These are phyloP conservation scores for Puccinia polysora DNA, from an alignment of 1,284 basidiomycete genomes.

Conservation along the genomic window DNA sequence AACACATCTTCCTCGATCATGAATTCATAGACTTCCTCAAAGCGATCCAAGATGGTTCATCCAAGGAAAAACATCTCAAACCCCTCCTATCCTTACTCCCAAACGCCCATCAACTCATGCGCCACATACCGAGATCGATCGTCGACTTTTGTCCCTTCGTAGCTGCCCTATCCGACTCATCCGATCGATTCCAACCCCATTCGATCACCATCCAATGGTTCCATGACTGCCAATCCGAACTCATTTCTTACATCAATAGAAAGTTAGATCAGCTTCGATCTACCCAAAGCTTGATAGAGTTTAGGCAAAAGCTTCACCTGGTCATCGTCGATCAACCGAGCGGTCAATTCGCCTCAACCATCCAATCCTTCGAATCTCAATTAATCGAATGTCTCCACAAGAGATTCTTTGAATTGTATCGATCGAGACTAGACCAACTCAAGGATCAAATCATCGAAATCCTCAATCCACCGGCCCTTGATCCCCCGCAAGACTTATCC, in stretches of 20 bases:
- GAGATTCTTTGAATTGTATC: slow-evolving; percentile 15
- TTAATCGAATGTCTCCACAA: neutral
- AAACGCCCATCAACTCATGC: slow-evolving; percentile 26
- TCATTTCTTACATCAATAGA: slow-evolving; percentile 6
- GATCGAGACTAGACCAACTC: slow-evolving; percentile 14
- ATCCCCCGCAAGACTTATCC: too few species aligned
- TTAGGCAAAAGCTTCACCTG: neutral
- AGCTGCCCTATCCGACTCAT: neutral
- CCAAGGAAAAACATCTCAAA: slow-evolving; percentile 12
- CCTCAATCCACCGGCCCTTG: too few species aligned
- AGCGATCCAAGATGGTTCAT: slow-evolving; percentile 14
- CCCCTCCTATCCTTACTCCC: slow-evolving; percentile 29
- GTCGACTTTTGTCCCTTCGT: slow-evolving; percentile 27
- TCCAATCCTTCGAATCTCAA: neutral
- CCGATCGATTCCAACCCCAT: neutral
- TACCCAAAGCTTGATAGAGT: slow-evolving; percentile 11
- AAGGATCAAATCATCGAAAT: slow-evolving; percentile 5
- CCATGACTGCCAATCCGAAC: neutral
- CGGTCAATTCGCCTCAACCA: neutral
- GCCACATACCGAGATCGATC: slow-evolving; percentile 23
- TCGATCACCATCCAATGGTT: slow-evolving; percentile 11
- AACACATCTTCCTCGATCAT: slow-evolving; percentile 17
- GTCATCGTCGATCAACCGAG: neutral
- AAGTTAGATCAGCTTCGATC: slow-evolving; percentile 6
- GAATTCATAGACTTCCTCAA: neutral